These are phyloP conservation scores for Candida yuanshanica DNA, from an alignment of 805 yeast species.

Conservation along the genomic window DNA sequence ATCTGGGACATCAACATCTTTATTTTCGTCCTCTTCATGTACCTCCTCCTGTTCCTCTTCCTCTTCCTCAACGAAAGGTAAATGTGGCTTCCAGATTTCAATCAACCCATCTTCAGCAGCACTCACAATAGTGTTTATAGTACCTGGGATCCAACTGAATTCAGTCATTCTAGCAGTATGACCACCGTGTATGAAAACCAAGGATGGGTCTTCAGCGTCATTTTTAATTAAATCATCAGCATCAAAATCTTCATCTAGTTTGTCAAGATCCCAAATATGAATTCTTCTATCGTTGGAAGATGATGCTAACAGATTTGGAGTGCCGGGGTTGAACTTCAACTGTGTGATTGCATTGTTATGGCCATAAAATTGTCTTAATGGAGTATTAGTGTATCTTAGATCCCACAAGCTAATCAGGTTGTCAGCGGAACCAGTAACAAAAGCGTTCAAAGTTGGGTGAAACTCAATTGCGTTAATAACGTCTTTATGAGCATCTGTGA, in stretches of 20 bases:
- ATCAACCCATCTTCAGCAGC: constrained; percentile 72
- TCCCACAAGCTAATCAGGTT: constrained; percentile 73
- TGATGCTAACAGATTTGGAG: constrained; percentile 50
- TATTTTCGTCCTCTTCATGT: constrained; percentile 9
- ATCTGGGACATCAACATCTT: constrained; percentile 7
- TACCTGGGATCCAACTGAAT: constrained; percentile 58
- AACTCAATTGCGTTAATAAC: constrained; percentile 67
- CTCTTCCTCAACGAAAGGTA: constrained; percentile 33
- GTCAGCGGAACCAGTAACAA: constrained; percentile 78
- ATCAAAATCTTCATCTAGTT: constrained; percentile 50
- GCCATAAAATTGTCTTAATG: constrained; percentile 62
- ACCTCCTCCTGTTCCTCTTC: constrained; percentile 29
- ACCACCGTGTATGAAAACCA: constrained; percentile 80
- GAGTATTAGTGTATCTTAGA: constrained; percentile 51
- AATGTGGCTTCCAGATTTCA: constrained; percentile 61
- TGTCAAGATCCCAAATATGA: constrained; percentile 66
- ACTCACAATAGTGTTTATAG: constrained; percentile 54
- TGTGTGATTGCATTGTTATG: constrained; percentile 54
- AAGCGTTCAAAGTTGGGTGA: constrained; percentile 46
- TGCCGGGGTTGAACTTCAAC: constrained; percentile 46
- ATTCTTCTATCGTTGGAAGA: constrained; percentile 65
- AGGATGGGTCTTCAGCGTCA: constrained; percentile 67
- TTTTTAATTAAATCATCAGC: constrained; percentile 48
- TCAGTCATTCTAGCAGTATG: constrained; percentile 69
- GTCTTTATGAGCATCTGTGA: constrained; percentile 46